Evolutionary conservation across 495 filamentous ascomycete species (phyloP).

Genomic region (Usnea hakonensis): DNA sequence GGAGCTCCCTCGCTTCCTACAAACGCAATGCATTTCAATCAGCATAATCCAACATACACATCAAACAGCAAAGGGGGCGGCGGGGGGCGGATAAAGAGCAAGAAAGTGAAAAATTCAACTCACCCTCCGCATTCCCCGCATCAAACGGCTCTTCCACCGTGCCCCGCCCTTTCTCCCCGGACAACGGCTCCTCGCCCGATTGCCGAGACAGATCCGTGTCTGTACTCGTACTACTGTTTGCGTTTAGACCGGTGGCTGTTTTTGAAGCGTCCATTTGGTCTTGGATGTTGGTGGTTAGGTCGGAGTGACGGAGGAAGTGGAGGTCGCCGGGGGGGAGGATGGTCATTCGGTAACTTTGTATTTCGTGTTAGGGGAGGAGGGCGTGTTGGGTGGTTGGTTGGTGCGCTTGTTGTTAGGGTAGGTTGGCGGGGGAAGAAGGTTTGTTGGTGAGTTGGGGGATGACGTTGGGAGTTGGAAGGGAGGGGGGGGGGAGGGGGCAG

Average conservation of each 20-base stretch:
- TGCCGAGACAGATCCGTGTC: not conserved
- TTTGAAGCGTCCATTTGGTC: slow-evolving; percentile 6
- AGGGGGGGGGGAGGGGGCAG: not conserved
- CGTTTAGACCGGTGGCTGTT: not conserved
- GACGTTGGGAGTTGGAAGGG: not conserved
- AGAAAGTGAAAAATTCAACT: not conserved
- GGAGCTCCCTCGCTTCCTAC: slow-evolving; percentile 10
- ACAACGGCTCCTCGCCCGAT: slow-evolving; percentile 20
- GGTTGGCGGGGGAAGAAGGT: not conserved
- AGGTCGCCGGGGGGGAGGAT: not conserved
- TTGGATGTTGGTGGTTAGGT: not conserved
- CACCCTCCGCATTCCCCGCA: slow-evolving; percentile 18
- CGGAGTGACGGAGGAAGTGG: not conserved
- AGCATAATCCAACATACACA: too few species aligned
- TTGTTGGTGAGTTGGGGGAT: slow-evolving; percentile 1
- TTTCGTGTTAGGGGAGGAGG: not conserved
- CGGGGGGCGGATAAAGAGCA: too few species aligned
- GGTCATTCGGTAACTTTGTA: not conserved
- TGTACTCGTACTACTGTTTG: not conserved
- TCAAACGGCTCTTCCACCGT: slow-evolving; percentile 16
- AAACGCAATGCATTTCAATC: not conserved
- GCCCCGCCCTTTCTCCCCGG: slow-evolving; percentile 15
- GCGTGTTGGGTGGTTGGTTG: not conserved
- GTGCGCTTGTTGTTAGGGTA: slow-evolving; percentile 2
- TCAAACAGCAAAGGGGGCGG: too few species aligned